Base-by-base conservation (phyloP, 1,284 basidiomycete species). In the Fomitopsis schrenkii region DNA sequence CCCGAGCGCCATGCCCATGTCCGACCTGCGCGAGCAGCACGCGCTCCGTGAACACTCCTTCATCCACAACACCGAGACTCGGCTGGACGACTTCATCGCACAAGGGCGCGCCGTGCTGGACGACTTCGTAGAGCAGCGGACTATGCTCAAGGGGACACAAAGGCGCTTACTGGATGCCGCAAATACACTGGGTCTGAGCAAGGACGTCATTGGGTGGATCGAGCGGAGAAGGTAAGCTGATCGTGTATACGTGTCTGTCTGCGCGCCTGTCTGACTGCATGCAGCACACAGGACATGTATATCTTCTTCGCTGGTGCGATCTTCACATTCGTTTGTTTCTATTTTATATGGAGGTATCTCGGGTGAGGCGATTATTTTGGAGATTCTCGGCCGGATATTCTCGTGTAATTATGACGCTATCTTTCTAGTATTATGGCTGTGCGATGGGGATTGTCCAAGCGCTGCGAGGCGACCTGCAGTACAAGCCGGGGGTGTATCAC, bases 131-230 rank as follows among this genome's bases (percentile, higher is more conserved):
- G 95, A 95, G 73, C 95, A 98, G 77, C 81, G 93, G 61, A 91
- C 91, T 67, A 87, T 97, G 72, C 78, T 98, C 63, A 97, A 97
- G 76, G 94, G 95, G 7, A 97, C 95, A 0, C 90, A 93, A 71
- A 83, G 86, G 66, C 82, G 91, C 61, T 74, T 98, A 55, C 75
- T 97, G 61, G 88, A 93, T 71, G 90, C 94, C 45, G 95, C 95
- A 46, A 97, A 97, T 75, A 96, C 94, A 17, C 76, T 98, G 55
- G 96, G 96, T 0, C 76, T 98, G 69, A 94, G 94, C 72, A 82
- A 94, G 64, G 86, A 96, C 72, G 95, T 96, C 28, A 97, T 98
- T 73, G 87, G 91, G 2, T 98, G 95, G 93, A 95, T 98, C 66
- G 96, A 98, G 72, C 83, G 88, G 67, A 81, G 95, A 74, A 96